Base-by-base conservation (phyloP, 768 basidiomycete species). In the Collybia nuda region DNA sequence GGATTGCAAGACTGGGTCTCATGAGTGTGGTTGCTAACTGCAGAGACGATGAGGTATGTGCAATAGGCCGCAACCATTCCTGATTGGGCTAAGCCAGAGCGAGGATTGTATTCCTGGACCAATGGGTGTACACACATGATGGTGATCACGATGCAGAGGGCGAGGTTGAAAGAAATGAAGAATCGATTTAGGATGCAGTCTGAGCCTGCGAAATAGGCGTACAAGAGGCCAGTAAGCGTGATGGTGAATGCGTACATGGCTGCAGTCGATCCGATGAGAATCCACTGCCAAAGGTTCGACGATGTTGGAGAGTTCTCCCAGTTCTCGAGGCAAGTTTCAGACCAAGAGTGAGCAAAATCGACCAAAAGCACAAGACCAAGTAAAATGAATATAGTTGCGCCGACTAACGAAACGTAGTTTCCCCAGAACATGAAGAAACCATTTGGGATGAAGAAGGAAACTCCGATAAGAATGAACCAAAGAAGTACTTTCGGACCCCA, bases 341-440 rank as follows among this genome's bases (percentile, higher is more conserved):
- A 93, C 95, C 95, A 98, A 5, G 92, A 89, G 65, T 99, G 97
- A 2, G 97, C 97, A 62, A 98, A 98, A 74, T 99, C 97, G 68
- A 99, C 89, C 50, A 99, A 85, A 39, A 99, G 86, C 50, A 99
- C 92, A 23, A 99, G 86, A 41, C 97, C 97, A 56, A 99, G 87
- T 28, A 98, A 85, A 65, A 99, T 98, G 75, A 99, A 99, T 53
- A 94, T 66, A 5, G 89, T 92, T 0, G 96, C 92, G 32, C 97
- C 97, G 48, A 98, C 84, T 38, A 97, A 80, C 19, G 95, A 81
- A 53, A 93, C 70, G 62, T 97, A 96, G 58, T 95, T 93, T 28
- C 94, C 95, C 89, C 93, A 98, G 67, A 97, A 91, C 73, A 98
- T 94, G 75, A 98, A 98, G 81, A 95, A 94, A 41, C 82, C 88